Conservation (phyloP, 768 basidiomycete species). For the Mycena rosella region DNA sequence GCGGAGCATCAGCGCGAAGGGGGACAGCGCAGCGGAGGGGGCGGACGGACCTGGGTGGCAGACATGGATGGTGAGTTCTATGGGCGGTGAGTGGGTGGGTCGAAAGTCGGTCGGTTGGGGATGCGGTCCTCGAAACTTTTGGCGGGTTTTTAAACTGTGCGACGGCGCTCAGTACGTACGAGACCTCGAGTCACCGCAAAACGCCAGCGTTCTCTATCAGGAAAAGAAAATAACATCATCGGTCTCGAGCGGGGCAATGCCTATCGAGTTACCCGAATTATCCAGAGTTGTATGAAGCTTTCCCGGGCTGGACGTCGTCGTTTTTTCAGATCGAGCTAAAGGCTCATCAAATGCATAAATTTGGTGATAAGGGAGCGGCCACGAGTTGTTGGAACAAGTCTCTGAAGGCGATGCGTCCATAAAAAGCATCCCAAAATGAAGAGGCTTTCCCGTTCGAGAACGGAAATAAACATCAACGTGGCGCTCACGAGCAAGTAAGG, state of each 20-base stretch:
- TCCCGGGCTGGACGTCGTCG: conserved; percentile 4
- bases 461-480: conserved; percentile 11
- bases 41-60: conserved; percentile 7
- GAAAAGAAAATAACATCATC: conserved; percentile 22
- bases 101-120: background rate
- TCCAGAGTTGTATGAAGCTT: conserved; percentile 21
- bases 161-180: conserved; percentile 26
- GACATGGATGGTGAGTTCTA: conserved; percentile 6
- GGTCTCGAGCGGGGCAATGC: background rate
- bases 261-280: conserved; percentile 1
- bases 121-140: background rate
- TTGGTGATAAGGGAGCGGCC: conserved; percentile 22
- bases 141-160: conserved; percentile 31
- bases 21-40: background rate
- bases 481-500: conserved; percentile 9
- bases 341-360: conserved; percentile 23
- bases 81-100: background rate
- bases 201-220: conserved; percentile 10
- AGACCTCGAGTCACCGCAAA: background rate
- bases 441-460: conserved; percentile 1
- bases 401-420: conserved; percentile 26
- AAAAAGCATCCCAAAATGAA: conserved; percentile 21
- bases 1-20: conserved; percentile 1
- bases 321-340: conserved; percentile 17
- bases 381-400: conserved; percentile 23